A percentile compares a stretch with the other conserved stretches of the same genome.
Conservation (phyloP, 148 eudicot genomes). For the Vaccinium vitisidaea region DNA sequence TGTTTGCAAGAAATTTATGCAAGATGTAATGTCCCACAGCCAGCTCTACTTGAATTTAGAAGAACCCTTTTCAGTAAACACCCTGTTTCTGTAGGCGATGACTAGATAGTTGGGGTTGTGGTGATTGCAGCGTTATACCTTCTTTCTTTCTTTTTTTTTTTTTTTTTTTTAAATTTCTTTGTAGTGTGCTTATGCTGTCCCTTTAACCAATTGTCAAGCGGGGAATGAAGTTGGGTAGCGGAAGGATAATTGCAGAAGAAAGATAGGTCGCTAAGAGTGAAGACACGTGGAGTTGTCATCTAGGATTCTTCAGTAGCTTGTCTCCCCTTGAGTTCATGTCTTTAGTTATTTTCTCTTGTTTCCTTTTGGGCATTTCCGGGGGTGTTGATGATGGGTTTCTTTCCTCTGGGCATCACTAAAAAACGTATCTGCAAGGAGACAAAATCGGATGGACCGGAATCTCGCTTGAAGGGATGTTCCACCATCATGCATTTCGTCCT, state of each 20-base stretch:
- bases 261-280: not conserved
- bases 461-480: conserved; percentile 38
- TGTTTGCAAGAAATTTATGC: conserved; percentile 98
- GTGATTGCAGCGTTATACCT: conserved; percentile 36
- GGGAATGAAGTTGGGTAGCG: not conserved
- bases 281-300: not conserved
- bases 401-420: conserved; percentile 19
- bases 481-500: conserved; percentile 63
- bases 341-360: conserved; percentile 7
- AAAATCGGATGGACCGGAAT: conserved; percentile 43
- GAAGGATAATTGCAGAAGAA: not conserved
- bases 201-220: conserved; percentile 13
- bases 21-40: conserved; percentile 89
- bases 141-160: no score
- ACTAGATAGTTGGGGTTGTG: conserved; percentile 27
- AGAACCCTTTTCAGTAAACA: conserved; percentile 44
- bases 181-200: conserved; percentile 20
- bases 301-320: conserved; percentile 1
- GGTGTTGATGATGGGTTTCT: conserved; percentile 2
- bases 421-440: conserved; percentile 45
- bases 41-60: conserved; percentile 65
- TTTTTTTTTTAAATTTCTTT: not conserved
- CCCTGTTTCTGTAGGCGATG: conserved; percentile 45
- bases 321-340: not conserved
- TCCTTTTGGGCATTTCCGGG: not conserved